Evolutionary conservation across 2,329 filamentous ascomycete genomes (phyloP).

Genomic region (Paecilomyces niveus): DNA sequence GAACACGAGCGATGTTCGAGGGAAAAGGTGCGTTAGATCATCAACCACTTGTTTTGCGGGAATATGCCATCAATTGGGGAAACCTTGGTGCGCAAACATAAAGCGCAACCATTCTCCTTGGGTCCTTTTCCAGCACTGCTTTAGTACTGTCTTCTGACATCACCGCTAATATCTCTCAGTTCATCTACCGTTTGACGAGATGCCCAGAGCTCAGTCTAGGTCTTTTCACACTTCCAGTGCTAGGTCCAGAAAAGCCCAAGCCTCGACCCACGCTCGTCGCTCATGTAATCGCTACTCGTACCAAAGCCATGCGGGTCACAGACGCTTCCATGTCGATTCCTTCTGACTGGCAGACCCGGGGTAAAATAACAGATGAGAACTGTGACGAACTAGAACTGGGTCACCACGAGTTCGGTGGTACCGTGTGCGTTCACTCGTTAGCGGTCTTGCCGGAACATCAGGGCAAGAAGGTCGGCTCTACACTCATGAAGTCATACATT

Average conservation of each 20-base stretch:
- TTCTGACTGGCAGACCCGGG: conserved; percentile 53
- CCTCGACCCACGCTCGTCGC: conserved; percentile 61
- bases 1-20: conserved; percentile 49
- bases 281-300: conserved; percentile 71
- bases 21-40: conserved; percentile 49
- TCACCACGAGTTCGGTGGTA: conserved; percentile 66
- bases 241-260: conserved; percentile 49
- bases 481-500: conserved; percentile 68
- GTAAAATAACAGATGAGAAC: conserved; percentile 21
- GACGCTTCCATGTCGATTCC: conserved; percentile 73
- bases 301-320: conserved; percentile 55
- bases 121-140: neutral
- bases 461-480: conserved; percentile 63
- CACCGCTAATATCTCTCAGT: conserved; percentile 40
- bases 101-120: neutral
- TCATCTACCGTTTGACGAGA: conserved; percentile 65
- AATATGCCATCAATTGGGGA: neutral
- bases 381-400: conserved; percentile 45
- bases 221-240: conserved; percentile 60
- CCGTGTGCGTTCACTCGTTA: conserved; percentile 74
- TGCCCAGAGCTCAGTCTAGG: conserved; percentile 74
- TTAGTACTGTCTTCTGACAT: neutral
- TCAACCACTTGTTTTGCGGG: neutral
- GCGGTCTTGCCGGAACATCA: conserved; percentile 72
- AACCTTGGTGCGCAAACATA: neutral